Percentiles rank a stretch among this genome's conserved stretches.
phyloP scores from a whole-genome alignment of 768 basidiomycete genomes.

The Collybia sordida region DNA sequence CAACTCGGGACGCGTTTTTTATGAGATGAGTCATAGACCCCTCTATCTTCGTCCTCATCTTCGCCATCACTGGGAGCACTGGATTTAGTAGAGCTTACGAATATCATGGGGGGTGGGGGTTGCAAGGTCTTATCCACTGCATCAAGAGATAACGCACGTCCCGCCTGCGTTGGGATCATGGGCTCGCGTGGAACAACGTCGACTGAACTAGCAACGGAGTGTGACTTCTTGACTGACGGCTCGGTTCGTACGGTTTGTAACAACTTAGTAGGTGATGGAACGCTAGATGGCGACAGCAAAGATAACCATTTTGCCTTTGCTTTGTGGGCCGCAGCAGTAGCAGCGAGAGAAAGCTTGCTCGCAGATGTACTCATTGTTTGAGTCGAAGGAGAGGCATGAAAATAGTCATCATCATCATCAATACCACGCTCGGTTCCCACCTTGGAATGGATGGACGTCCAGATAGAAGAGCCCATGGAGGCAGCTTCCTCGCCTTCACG shows the following conservation, averaged over 20 bases:
- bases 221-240: background rate
- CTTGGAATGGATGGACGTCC: slow-evolving; percentile 45
- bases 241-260: background rate
- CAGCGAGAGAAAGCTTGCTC: slow-evolving; percentile 36
- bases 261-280: slow-evolving; percentile 15
- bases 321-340: slow-evolving; percentile 41
- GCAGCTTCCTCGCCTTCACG: slow-evolving; percentile 40
- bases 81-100: slow-evolving; percentile 34
- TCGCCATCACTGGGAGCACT: slow-evolving; percentile 36
- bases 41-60: slow-evolving; percentile 47
- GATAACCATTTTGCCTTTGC: slow-evolving; percentile 58
- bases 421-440: slow-evolving; percentile 31
- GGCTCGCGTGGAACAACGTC: slow-evolving; percentile 7
- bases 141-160: slow-evolving; percentile 14
- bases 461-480: slow-evolving; percentile 55
- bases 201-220: slow-evolving; percentile 10
- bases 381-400: slow-evolving; percentile 27
- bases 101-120: slow-evolving; percentile 28
- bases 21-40: slow-evolving; percentile 78
- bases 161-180: background rate
- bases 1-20: slow-evolving; percentile 86
- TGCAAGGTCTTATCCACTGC: slow-evolving; percentile 10
- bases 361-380: slow-evolving; percentile 26
- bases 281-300: slow-evolving; percentile 37
- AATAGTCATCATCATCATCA: slow-evolving; percentile 38